Percentiles rank a stretch among this genome's conserved stretches.
Conservation (phyloP, 2,329 filamentous ascomycete genomes). For the Phialocephala sp. region DNA sequence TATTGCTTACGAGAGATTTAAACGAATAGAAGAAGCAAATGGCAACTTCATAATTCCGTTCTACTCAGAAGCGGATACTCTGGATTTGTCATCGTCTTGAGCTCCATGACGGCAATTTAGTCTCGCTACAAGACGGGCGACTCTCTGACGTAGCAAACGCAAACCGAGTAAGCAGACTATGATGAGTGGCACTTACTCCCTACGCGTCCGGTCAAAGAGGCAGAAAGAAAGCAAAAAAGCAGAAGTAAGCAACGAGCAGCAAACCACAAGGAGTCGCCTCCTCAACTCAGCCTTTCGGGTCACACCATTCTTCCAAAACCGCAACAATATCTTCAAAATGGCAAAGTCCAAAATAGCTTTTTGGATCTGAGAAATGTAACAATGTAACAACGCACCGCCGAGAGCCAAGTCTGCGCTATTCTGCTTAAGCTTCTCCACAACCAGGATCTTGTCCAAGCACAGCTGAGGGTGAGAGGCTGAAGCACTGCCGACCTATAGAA, state of each 20-base stretch:
- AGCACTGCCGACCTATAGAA: neutral
- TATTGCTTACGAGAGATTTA: neutral
- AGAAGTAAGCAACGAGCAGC: slow-evolving; percentile 1
- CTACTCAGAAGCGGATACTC: neutral
- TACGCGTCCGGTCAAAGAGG: neutral
- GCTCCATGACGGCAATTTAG: neutral
- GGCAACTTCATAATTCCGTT: no score
- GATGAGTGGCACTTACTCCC: neutral
- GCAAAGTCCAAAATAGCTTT: neutral
- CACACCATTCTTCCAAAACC: neutral
- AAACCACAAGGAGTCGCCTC: slow-evolving; percentile 2
- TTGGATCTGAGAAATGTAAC: neutral
- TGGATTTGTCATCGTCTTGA: neutral
- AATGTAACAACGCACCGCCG: neutral
- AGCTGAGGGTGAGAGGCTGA: neutral
- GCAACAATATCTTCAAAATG: neutral
- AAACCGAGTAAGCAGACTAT: neutral
- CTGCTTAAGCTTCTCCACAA: neutral
- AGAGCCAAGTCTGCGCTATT: neutral
- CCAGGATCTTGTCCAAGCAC: neutral
- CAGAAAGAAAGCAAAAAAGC: neutral
- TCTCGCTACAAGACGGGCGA: no score
- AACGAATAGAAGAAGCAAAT: no score
- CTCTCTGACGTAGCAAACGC: neutral
- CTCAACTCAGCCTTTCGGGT: neutral